These are phyloP conservation scores for Stachybotrys echinatus DNA, from an alignment of 2,329 filamentous ascomycete species.

Conservation along the genomic window DNA sequence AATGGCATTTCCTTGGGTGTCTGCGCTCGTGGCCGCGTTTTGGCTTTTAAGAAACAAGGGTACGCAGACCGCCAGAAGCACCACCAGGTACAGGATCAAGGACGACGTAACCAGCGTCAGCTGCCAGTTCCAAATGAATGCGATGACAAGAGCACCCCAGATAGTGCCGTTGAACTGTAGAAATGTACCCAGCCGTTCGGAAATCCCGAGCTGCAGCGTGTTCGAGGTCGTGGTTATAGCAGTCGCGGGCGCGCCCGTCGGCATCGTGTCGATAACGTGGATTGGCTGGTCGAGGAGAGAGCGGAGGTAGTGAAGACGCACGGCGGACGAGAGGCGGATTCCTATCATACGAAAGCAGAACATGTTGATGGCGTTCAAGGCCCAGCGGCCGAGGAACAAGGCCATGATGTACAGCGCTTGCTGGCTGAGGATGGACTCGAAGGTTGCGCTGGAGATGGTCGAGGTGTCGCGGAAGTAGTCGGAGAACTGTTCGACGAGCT, in stretches of 20 bases:
- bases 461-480: constrained; percentile 16
- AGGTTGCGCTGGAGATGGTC: constrained; percentile 6
- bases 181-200: constrained; percentile 41
- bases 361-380: constrained; percentile 15
- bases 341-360: constrained; percentile 40
- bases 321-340: constrained; percentile 41
- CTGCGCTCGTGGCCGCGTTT: constrained; percentile 10
- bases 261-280: constrained; percentile 42
- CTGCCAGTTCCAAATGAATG: constrained; percentile 47
- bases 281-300: constrained; percentile 46
- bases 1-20: constrained; percentile 31
- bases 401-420: constrained; percentile 20
- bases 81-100: constrained; percentile 35
- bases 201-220: constrained; percentile 48
- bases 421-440: constrained; percentile 7
- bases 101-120: constrained; percentile 46
- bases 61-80: constrained; percentile 20
- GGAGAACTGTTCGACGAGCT: constrained; percentile 21
- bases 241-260: constrained; percentile 43
- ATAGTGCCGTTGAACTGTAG: constrained; percentile 37
- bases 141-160: constrained; percentile 40
- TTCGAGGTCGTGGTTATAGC: constrained; percentile 49
- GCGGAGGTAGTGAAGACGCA: constrained; percentile 45
- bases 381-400: constrained; percentile 15
- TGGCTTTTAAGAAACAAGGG: constrained; percentile 13